Evolutionary conservation across 306 rosid species (phyloP).

Genomic region (Ormosia semicastrata): DNA sequence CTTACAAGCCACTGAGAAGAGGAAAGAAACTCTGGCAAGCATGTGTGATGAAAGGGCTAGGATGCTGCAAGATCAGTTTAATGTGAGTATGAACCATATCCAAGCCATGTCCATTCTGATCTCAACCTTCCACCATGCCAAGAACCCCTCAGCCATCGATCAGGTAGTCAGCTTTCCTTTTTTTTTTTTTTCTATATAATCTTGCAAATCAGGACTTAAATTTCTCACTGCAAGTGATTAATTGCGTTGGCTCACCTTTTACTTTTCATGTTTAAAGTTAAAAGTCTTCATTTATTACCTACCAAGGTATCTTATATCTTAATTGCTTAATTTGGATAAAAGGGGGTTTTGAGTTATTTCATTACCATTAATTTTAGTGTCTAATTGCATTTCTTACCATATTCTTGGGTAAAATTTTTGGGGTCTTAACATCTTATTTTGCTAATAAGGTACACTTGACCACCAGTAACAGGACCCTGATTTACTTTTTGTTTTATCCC

Average conservation of each 20-base stretch:
- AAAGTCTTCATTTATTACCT: background rate
- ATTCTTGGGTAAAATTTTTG: background rate
- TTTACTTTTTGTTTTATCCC: background rate
- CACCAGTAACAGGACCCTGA: slow-evolving; percentile 1
- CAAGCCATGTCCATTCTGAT: slow-evolving; percentile 82
- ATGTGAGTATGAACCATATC: slow-evolving; percentile 81
- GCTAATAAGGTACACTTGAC: background rate
- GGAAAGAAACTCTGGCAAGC: slow-evolving; percentile 68
- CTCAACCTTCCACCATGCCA: slow-evolving; percentile 75
- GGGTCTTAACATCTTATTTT: background rate
- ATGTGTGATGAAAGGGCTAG: slow-evolving; percentile 87
- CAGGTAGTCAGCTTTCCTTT: slow-evolving; percentile 50
- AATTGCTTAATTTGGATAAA: background rate
- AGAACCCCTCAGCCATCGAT: slow-evolving; percentile 67
- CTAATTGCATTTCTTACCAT: background rate
- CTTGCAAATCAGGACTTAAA: background rate
- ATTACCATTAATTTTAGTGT: background rate
- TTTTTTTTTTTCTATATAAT: background rate
- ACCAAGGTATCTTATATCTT: background rate
- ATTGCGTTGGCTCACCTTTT: background rate
- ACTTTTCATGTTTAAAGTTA: background rate
- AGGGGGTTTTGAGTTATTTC: background rate
- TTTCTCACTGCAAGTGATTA: background rate
- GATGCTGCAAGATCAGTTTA: slow-evolving; percentile 83
- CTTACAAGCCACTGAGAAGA: slow-evolving; percentile 62